Base-by-base conservation (phyloP, 805 yeast genomes). In the Pichia scutulata region DNA sequence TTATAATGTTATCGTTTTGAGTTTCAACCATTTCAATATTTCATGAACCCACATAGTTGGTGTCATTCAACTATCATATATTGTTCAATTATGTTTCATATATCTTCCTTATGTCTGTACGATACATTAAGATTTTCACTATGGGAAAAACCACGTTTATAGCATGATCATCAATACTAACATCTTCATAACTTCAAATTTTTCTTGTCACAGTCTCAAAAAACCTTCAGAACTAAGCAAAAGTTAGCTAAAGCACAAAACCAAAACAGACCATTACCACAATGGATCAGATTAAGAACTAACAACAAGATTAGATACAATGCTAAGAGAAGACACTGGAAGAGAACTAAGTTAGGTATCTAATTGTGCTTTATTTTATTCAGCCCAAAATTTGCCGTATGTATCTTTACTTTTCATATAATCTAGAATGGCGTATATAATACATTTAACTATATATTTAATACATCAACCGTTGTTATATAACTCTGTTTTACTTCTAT, bases 291-390 rank as follows among this genome's bases (percentile, higher is more conserved):
- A 81, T 82, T 90, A 77, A 92, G 89, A 86, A 89, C 98, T 74
- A 84, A 79, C 77, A 92, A 89, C 95, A 90, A 83, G 70, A 86
- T 93, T 82, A 89, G 95, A 84, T 89, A 89, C 87, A 92, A 92
- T 81, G 95, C 96, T 74, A 93, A 93, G 89, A 89, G 98, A 88
- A 86, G 98, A 84, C 96, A 93, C 93, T 92, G 99, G 99, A 92
- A 97, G 87, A 88, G 98, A 86, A 92, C 97, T 71, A 92, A 92
- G 95, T 83, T 92, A 79, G 81, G 83, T 84, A 76, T 92, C 83
- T 92, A 90, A 87, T 73, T 69, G 46, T 41, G 41, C 33, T 28
- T 36, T 39, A 33, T 33, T 28, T 36, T 39, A 33, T 33, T 30
- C 37, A 33, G 19, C 18, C 7, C 37, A 33, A 7, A n/a, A 16